A percentile compares a stretch with the other conserved stretches of the same genome.
Conservation (phyloP, 208 protist species). For the Leishmania tarentolae region DNA sequence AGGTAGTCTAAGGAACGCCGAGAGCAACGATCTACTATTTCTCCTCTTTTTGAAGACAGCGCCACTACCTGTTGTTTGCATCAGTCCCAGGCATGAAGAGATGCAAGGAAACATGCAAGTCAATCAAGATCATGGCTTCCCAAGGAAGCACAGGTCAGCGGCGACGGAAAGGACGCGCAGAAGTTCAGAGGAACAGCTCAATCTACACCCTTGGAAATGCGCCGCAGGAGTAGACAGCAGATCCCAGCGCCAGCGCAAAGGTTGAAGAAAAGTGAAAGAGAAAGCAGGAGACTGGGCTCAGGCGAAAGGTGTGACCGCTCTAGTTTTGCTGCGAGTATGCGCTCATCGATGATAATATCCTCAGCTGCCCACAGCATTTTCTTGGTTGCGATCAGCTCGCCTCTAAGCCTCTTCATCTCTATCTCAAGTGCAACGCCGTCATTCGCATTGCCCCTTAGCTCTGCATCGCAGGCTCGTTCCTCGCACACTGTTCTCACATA, state of each 20-base stretch:
- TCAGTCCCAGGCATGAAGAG: not conserved
- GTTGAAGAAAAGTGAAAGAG: not conserved
- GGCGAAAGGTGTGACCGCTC: not conserved
- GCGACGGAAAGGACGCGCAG: not conserved
- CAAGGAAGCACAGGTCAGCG: too few relatives aligned
- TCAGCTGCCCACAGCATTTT: conserved; percentile 14
- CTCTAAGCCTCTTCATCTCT: not conserved
- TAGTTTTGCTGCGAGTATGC: not conserved
- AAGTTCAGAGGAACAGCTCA: not conserved
- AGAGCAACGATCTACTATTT: not conserved
- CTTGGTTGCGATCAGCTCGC: not conserved
- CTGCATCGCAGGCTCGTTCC: not conserved
- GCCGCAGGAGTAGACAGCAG: not conserved
- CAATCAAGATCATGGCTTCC: not conserved
- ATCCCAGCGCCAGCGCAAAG: not conserved
- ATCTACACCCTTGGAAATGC: not conserved
- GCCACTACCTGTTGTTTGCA: not conserved
- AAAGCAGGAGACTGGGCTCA: not conserved
- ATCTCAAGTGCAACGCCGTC: not conserved
- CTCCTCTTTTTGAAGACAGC: not conserved
- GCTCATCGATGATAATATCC: conserved; percentile 26
- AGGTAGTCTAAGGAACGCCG: not conserved
- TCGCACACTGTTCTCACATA: not conserved
- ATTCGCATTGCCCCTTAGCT: not conserved
- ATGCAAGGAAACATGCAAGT: not conserved